Percentiles rank a stretch among this genome's conserved stretches.
These are phyloP conservation scores for Aspergillus sp. DNA, from an alignment of 2,329 filamentous ascomycete genomes.

Conservation along the genomic window DNA sequence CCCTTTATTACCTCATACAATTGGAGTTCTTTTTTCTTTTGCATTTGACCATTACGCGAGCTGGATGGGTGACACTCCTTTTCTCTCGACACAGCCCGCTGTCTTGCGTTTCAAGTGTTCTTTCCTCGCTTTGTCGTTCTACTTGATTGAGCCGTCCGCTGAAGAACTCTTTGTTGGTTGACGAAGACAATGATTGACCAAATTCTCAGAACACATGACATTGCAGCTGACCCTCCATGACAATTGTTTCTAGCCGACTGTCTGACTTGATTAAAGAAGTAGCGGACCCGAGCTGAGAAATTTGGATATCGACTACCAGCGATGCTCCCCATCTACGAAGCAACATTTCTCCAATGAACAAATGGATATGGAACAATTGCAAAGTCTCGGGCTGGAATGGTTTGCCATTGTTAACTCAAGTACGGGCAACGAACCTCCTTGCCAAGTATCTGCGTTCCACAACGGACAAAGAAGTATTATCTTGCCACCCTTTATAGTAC, in stretches of 20 bases:
- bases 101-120: neutral
- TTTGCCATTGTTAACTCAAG: neutral
- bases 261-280: neutral
- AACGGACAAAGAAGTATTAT: neutral
- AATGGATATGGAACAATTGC: neutral
- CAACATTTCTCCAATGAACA: neutral
- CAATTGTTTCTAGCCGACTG: neutral
- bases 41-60: neutral
- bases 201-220: neutral
- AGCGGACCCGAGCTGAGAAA: neutral
- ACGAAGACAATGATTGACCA: neutral
- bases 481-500: neutral
- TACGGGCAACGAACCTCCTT: neutral
- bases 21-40: conserved; percentile 27
- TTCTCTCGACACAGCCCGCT: neutral
- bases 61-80: neutral
- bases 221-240: neutral
- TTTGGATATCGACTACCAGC: neutral
- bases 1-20: conserved; percentile 28
- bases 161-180: neutral
- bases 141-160: neutral
- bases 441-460: neutral
- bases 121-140: conserved; percentile 8
- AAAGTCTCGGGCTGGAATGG: neutral
- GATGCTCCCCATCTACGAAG: neutral